phyloP scores from a whole-genome alignment of 1,139 yeast genomes.

The Yamadazyma aaseri region DNA sequence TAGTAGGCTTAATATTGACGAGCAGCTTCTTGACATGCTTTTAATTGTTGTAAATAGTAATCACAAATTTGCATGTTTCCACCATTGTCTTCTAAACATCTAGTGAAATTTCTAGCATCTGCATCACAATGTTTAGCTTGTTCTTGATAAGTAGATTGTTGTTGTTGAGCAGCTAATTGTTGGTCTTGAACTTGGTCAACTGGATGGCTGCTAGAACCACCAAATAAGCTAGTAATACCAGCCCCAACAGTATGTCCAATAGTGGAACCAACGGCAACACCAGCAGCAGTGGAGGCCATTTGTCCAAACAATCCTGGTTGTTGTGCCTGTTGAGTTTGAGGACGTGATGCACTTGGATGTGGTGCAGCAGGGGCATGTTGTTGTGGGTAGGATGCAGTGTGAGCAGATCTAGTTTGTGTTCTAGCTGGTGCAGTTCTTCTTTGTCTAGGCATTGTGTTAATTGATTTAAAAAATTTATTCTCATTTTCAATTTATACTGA shows the following conservation, averaged over 20 bases:
- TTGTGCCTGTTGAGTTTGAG: conserved; percentile 32
- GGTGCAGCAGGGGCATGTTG: conserved; percentile 13
- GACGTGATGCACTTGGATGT: conserved; percentile 35
- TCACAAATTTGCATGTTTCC: conserved; percentile 98
- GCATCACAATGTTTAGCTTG: conserved; percentile 72
- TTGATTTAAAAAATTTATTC: conserved; percentile 2
- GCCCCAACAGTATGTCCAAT: conserved; percentile 97
- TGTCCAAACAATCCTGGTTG: conserved; percentile 90
- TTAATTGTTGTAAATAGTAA: conserved; percentile 92
- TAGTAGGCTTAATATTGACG: conserved; percentile 55
- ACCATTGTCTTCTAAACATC: conserved; percentile 87
- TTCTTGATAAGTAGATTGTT: conserved; percentile 41
- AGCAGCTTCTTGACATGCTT: conserved; percentile 95
- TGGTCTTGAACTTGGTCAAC: conserved; percentile 34
- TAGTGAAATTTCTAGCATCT: conserved; percentile 92
- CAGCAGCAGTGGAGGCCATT: conserved; percentile 99
- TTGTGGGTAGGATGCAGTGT: conserved; percentile 68
- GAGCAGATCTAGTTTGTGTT: conserved; percentile 69
- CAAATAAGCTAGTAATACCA: conserved; percentile 84
- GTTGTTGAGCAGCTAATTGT: conserved; percentile 31
- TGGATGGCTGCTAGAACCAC: conserved; percentile 68
- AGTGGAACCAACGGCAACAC: conserved; percentile 98
- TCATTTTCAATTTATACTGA: neutral
- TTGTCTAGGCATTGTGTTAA: conserved; percentile 53
- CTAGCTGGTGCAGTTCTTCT: conserved; percentile 63